Evolutionary conservation across 1,139 yeast genomes (phyloP).

Genomic region (Schwanniomyces etchellsii): DNA sequence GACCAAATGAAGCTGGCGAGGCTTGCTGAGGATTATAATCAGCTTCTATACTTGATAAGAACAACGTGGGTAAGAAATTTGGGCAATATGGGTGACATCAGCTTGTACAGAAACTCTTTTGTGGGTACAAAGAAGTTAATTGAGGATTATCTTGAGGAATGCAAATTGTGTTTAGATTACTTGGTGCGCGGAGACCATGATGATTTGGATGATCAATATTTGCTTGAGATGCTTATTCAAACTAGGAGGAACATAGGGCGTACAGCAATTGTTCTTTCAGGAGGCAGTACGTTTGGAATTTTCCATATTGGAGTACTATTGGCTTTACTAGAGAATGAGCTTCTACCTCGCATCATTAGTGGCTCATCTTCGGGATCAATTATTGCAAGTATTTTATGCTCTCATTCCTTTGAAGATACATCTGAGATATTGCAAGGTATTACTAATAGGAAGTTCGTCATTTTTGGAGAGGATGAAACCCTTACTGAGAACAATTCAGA

Average conservation of each 20-base stretch:
- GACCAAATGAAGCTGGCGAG: constrained; percentile 61
- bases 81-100: constrained; percentile 83
- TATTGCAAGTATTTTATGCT: constrained; percentile 82
- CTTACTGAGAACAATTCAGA: constrained; percentile 23
- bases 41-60: constrained; percentile 65
- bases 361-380: constrained; percentile 98
- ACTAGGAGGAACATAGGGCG: constrained; percentile 90
- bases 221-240: constrained; percentile 76
- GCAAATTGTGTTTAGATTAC: constrained; percentile 55
- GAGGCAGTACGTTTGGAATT: constrained; percentile 93
- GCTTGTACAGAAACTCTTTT: constrained; percentile 69
- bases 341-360: constrained; percentile 84
- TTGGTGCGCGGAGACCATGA: constrained; percentile 38
- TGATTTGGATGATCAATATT: constrained; percentile 58
- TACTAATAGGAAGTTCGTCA: constrained; percentile 57
- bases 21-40: constrained; percentile 47
- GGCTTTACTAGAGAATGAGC: constrained; percentile 64
- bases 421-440: constrained; percentile 49
- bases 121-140: constrained; percentile 83
- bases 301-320: constrained; percentile 90
- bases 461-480: constrained; percentile 42
- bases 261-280: constrained; percentile 87
- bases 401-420: constrained; percentile 73
- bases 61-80: constrained; percentile 82
- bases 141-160: constrained; percentile 78